Conservation (phyloP, 768 basidiomycete genomes). For the Boletales sp. region DNA sequence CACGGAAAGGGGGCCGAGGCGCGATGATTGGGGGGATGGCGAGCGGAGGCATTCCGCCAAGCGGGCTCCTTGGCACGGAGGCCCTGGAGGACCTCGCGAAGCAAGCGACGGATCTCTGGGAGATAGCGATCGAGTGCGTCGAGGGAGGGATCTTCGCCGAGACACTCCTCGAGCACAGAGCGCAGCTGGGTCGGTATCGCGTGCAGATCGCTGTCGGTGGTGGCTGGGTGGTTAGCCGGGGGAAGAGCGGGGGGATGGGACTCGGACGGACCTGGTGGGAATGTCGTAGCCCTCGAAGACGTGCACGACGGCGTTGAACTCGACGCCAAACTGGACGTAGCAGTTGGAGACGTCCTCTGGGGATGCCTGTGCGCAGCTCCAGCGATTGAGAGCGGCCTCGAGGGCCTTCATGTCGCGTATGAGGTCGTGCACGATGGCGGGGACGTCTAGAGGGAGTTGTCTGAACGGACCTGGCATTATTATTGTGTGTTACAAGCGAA, state of each 20-base stretch:
- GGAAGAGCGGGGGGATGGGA: too few relatives aligned
- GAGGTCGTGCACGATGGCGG: conserved; percentile 34
- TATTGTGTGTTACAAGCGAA: neutral
- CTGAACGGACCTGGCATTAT: neutral
- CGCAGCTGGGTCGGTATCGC: conserved; percentile 38
- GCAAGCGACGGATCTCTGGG: conserved; percentile 9
- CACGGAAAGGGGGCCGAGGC: too few relatives aligned
- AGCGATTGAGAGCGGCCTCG: conserved; percentile 43
- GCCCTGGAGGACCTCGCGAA: conserved; percentile 38
- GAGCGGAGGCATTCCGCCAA: neutral
- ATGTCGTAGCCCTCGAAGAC: conserved; percentile 76
- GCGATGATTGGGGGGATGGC: too few relatives aligned
- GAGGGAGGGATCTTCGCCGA: conserved; percentile 35
- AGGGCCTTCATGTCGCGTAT: conserved; percentile 82
- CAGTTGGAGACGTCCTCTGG: conserved; percentile 82
- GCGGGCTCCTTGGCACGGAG: conserved; percentile 1
- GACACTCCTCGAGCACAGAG: conserved; percentile 38
- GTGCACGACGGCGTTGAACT: conserved; percentile 76
- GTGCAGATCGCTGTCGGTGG: conserved; percentile 36
- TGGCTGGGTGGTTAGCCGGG: too few relatives aligned
- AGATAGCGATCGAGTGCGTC: neutral
- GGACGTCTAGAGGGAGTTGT: neutral
- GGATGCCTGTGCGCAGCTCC: conserved; percentile 57
- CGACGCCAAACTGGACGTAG: conserved; percentile 85
- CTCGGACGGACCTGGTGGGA: conserved; percentile 61